phyloP scores from a whole-genome alignment of 2,329 filamentous ascomycete genomes.

The Zasmidium citrigriseum region DNA sequence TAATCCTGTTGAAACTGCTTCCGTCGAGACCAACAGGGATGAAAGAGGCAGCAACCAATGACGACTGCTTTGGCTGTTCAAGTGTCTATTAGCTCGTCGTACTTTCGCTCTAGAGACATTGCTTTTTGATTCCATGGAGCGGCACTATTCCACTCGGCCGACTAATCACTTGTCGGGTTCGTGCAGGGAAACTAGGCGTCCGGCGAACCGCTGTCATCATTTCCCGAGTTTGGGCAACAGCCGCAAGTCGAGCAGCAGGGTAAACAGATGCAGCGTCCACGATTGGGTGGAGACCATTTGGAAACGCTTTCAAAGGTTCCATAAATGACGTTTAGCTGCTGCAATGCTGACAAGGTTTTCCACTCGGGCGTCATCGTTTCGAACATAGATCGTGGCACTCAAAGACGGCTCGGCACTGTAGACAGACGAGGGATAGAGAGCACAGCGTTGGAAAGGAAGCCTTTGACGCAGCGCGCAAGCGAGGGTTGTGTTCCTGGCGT shows the following conservation, averaged over 20 bases:
- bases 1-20: conserved; percentile 4
- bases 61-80: neutral
- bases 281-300: conserved; percentile 3
- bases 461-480: conserved; percentile 1
- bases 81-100: neutral
- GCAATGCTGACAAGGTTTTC: conserved; percentile 5
- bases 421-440: neutral
- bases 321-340: conserved; percentile 9
- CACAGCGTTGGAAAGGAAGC: neutral
- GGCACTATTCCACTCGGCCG: neutral
- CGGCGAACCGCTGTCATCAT: neutral
- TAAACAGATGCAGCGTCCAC: neutral
- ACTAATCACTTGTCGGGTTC: neutral
- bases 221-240: neutral
- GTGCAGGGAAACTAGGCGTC: neutral
- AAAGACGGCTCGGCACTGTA: neutral
- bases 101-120: neutral
- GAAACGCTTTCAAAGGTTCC: neutral
- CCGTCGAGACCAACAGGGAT: neutral
- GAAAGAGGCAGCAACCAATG: neutral
- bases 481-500: conserved; percentile 3
- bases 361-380: conserved; percentile 2
- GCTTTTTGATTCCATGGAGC: neutral
- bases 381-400: conserved; percentile 1
- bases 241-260: neutral